Percentiles rank a stretch among this genome's conserved stretches.
Conservation (phyloP, 768 basidiomycete species). For the Boletus eberwhitei region DNA sequence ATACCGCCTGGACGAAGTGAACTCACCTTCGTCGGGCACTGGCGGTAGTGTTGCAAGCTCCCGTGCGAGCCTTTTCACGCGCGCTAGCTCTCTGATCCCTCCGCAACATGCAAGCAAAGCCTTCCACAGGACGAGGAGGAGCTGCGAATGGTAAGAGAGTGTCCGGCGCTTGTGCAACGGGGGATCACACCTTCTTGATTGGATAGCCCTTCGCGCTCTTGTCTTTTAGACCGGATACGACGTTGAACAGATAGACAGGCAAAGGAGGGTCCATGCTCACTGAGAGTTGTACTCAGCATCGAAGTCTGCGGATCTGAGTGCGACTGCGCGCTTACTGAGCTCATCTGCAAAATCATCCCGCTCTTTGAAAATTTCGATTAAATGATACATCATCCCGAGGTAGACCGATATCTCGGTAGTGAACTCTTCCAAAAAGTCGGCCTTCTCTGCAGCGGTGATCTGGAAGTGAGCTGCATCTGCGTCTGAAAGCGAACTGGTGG, state of each 20-base stretch:
- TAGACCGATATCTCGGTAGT: slow-evolving; percentile 92
- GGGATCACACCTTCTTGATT: slow-evolving; percentile 77
- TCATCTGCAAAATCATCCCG: slow-evolving; percentile 96
- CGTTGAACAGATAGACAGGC: slow-evolving; percentile 87
- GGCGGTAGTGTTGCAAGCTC: slow-evolving; percentile 77
- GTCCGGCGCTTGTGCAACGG: background rate
- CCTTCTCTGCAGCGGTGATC: slow-evolving; percentile 65
- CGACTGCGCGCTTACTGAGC: slow-evolving; percentile 63
- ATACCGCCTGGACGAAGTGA: background rate
- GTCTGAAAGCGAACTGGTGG: slow-evolving; percentile 68
- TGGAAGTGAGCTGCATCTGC: slow-evolving; percentile 68
- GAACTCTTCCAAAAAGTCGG: slow-evolving; percentile 84
- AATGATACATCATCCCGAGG: slow-evolving; percentile 91
- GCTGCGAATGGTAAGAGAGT: slow-evolving; percentile 41
- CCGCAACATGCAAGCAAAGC: slow-evolving; percentile 88
- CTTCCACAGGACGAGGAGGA: slow-evolving; percentile 94
- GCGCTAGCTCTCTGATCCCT: slow-evolving; percentile 79
- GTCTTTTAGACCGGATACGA: slow-evolving; percentile 87
- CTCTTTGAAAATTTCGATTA: slow-evolving; percentile 90
- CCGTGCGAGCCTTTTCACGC: slow-evolving; percentile 81
- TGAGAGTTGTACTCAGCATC: slow-evolving; percentile 31
- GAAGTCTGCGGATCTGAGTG: background rate
- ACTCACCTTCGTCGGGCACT: slow-evolving; percentile 46
- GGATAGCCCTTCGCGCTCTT: slow-evolving; percentile 95
- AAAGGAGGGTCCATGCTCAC: slow-evolving; percentile 96